Conservation (phyloP, 2,329 filamentous ascomycete species). For the Exophiala mesophila region DNA sequence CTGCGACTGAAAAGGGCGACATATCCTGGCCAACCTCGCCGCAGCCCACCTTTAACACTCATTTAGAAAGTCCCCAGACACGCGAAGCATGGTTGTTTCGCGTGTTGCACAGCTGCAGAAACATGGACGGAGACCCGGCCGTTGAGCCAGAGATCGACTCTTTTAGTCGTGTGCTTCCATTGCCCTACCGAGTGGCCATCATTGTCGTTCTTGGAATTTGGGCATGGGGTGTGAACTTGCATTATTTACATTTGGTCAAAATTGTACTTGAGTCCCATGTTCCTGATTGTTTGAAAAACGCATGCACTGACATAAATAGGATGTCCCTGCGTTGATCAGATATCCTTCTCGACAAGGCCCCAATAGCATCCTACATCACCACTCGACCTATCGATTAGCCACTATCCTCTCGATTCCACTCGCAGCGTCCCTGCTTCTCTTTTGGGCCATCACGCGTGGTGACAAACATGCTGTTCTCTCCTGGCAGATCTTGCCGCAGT, state of each 20-base stretch:
- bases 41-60: too few relatives aligned
- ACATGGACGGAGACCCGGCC: constrained; percentile 27
- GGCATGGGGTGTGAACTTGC: constrained; percentile 91
- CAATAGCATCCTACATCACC: constrained; percentile 68
- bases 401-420: constrained; percentile 69
- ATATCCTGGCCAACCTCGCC: too few relatives aligned
- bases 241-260: constrained; percentile 71
- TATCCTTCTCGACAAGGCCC: constrained; percentile 72
- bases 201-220: constrained; percentile 84
- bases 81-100: constrained; percentile 15
- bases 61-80: too few relatives aligned
- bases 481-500: constrained; percentile 82
- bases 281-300: too few relatives aligned
- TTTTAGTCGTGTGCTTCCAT: constrained; percentile 79
- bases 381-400: constrained; percentile 81
- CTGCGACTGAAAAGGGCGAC: too few relatives aligned
- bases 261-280: constrained; percentile 52
- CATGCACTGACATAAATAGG: constrained; percentile 44
- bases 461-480: constrained; percentile 63
- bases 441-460: constrained; percentile 76
- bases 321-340: constrained; percentile 78
- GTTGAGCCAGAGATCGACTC: constrained; percentile 57
- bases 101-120: not conserved
- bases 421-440: constrained; percentile 65
- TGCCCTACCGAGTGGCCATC: constrained; percentile 84